These are phyloP conservation scores for Taphrina betulina DNA, from an alignment of 1,139 yeast genomes.

Conservation along the genomic window DNA sequence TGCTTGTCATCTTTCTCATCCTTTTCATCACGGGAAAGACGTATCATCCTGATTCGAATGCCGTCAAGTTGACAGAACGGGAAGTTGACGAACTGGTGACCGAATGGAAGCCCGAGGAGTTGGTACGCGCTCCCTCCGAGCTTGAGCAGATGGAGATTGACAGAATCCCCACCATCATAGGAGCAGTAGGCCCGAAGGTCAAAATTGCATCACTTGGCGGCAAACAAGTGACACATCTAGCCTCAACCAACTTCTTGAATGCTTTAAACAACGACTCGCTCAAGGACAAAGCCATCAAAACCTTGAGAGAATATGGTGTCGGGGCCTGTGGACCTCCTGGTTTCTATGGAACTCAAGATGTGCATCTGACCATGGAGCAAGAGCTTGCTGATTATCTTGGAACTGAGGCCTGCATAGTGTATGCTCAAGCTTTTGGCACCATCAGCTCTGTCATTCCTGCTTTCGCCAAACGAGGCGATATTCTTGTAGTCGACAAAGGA, in stretches of 20 bases:
- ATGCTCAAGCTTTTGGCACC: constrained; percentile 91
- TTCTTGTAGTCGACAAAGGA: constrained; percentile 82
- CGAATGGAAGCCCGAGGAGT: constrained; percentile 89
- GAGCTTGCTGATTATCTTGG: constrained; percentile 72
- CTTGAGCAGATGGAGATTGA: constrained; percentile 63
- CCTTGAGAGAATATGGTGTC: constrained; percentile 75
- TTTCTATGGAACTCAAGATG: constrained; percentile 93
- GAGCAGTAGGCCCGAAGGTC: constrained; percentile 53
- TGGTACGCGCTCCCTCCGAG: constrained; percentile 57
- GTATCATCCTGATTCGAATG: constrained; percentile 71
- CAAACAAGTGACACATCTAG: constrained; percentile 43
- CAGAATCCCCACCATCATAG: constrained; percentile 62
- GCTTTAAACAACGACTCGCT: constrained; percentile 54
- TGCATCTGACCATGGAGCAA: constrained; percentile 76
- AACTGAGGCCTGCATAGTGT: constrained; percentile 73
- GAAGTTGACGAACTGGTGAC: constrained; percentile 82
- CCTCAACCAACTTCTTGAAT: constrained; percentile 59
- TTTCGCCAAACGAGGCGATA: constrained; percentile 91
- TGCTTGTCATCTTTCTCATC: constrained; percentile 77
- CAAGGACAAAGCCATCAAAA: constrained; percentile 56
- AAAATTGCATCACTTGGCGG: constrained; percentile 40
- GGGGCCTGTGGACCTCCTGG: constrained; percentile 99
- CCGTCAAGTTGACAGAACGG: constrained; percentile 58
- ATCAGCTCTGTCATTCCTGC: constrained; percentile 97
- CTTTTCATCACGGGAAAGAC: constrained; percentile 79